A percentile compares a stretch with the other conserved stretches of the same genome.
phyloP scores from a whole-genome alignment of 2,329 filamentous ascomycete genomes.

The Teratosphaeria gauchensis region DNA sequence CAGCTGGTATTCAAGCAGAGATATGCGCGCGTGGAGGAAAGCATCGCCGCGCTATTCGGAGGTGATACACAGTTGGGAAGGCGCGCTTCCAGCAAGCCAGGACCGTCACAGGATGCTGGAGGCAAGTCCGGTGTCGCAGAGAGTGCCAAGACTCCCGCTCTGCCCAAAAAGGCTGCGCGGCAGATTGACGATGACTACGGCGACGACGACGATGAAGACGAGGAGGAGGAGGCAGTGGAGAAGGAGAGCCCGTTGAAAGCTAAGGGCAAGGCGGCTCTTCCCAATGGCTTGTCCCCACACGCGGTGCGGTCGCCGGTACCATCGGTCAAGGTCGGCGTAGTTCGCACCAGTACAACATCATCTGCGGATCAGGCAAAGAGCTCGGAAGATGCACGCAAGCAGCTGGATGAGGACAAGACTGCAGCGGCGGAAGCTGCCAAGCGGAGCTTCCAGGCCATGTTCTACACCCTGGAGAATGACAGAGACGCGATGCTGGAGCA shows the following conservation, averaged over 20 bases:
- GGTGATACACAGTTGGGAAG: slow-evolving; percentile 24
- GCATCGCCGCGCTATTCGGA: slow-evolving; percentile 66
- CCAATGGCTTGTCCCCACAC: slow-evolving; percentile 52
- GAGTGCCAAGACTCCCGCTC: slow-evolving; percentile 36
- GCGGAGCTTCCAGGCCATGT: slow-evolving; percentile 82
- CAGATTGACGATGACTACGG: slow-evolving; percentile 72
- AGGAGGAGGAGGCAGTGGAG: slow-evolving; percentile 34
- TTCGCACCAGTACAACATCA: slow-evolving; percentile 48
- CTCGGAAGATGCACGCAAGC: slow-evolving; percentile 82
- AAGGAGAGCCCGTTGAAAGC: slow-evolving; percentile 40
- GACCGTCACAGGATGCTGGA: slow-evolving; percentile 6
- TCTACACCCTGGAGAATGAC: slow-evolving; percentile 93
- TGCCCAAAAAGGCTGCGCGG: slow-evolving; percentile 65
- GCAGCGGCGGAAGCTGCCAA: slow-evolving; percentile 84
- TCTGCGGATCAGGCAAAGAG: slow-evolving; percentile 51
- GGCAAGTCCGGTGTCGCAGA: slow-evolving; percentile 14
- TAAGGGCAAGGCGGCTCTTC: slow-evolving; percentile 45
- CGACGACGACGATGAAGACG: slow-evolving; percentile 63
- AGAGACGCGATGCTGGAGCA: slow-evolving; percentile 95
- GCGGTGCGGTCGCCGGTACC: slow-evolving; percentile 60
- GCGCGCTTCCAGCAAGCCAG: slow-evolving; percentile 15
- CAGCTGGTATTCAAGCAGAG: slow-evolving; percentile 60
- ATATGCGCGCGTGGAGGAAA: slow-evolving; percentile 67
- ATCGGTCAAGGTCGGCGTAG: slow-evolving; percentile 50
- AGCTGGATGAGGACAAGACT: slow-evolving; percentile 83